These are phyloP conservation scores for Deuterostichococcus epilithicus DNA, from an alignment of 139 green algal species.

Conservation along the genomic window DNA sequence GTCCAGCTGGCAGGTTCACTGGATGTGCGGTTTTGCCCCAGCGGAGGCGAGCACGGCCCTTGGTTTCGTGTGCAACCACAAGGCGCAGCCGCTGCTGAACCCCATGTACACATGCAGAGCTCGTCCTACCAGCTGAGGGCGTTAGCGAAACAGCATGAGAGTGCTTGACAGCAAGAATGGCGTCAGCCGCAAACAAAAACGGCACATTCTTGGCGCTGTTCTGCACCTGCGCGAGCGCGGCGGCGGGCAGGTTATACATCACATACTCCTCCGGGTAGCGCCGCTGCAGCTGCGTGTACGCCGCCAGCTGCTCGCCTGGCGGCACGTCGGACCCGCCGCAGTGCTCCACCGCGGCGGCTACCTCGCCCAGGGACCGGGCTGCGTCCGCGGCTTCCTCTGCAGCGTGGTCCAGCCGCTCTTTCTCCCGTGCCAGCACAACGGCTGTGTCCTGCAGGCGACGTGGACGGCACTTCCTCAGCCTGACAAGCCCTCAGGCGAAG, in stretches of 20 bases:
- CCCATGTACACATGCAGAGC: too few relatives aligned
- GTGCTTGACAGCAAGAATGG: too few relatives aligned
- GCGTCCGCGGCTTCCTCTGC: conserved; percentile 13
- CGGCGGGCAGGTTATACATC: conserved; percentile 72
- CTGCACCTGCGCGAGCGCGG: conserved; percentile 64
- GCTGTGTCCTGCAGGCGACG: conserved; percentile 51
- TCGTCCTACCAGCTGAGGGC: too few relatives aligned
- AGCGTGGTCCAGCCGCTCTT: conserved; percentile 53
- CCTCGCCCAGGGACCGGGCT: neutral
- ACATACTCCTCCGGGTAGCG: conserved; percentile 74
- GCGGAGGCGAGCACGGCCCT: neutral
- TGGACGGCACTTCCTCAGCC: neutral
- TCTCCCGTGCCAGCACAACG: conserved; percentile 62
- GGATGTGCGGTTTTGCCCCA: neutral
- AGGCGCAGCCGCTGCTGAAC: neutral
- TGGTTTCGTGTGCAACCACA: neutral
- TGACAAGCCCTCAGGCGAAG: too few relatives aligned
- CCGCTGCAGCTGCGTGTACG: conserved; percentile 41
- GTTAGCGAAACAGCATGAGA: too few relatives aligned
- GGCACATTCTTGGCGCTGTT: neutral
- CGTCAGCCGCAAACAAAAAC: too few relatives aligned
- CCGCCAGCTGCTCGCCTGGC: conserved; percentile 36
- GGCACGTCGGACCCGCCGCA: conserved; percentile 1
- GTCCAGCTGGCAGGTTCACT: neutral
- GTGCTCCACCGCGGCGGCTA: neutral